Base-by-base conservation (phyloP, 2,329 filamentous ascomycete genomes). In the Xylaria digitata region DNA sequence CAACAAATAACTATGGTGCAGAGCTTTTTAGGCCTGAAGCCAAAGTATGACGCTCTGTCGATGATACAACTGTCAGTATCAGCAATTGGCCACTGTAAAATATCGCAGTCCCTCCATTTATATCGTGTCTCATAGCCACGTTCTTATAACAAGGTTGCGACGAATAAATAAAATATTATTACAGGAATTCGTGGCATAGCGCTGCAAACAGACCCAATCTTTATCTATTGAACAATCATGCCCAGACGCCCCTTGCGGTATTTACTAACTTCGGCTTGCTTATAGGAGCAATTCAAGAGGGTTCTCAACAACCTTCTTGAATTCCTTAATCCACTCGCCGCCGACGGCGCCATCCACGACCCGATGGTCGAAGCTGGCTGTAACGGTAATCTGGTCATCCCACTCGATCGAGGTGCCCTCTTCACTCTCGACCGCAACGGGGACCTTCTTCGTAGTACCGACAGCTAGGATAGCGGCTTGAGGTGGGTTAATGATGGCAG, bases 221-320 rank as follows among this genome's bases (percentile, higher is more conserved):
- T 61, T 64, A 63, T 76, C 74, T 76, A 76, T 75, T 69, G 70
- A 73, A 71, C 72, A 72, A 72, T 70, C 72, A 74, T 74, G 70
- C 73, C 72, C 72, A 63, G 73, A 74, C 75, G 72, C 73, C 75
- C 70, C 70, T 58, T 63, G 54, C 69, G 66, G 55, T 67, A 67
- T 69, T 59, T 66, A 50, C 55, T 32, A 32, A 40, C 53, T 63
- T 56, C 32, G 54, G 58, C 56, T 58, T 34, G 13, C 49, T 85
- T 91, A 99, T 82, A 99, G 87, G 80, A 99, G 86, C 74, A 99
- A 87, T 85, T 97, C 92, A 74, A 99, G 87, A 73, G 96, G 96
- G 87, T 97, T 97, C 90, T 99, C 96, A 68, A 99, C 85, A 60
- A 94, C 92, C 88, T 94, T 95, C 92, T 99, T 99, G 81, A 99